Conservation (phyloP, 768 basidiomycete species). For the Russula foetens region DNA sequence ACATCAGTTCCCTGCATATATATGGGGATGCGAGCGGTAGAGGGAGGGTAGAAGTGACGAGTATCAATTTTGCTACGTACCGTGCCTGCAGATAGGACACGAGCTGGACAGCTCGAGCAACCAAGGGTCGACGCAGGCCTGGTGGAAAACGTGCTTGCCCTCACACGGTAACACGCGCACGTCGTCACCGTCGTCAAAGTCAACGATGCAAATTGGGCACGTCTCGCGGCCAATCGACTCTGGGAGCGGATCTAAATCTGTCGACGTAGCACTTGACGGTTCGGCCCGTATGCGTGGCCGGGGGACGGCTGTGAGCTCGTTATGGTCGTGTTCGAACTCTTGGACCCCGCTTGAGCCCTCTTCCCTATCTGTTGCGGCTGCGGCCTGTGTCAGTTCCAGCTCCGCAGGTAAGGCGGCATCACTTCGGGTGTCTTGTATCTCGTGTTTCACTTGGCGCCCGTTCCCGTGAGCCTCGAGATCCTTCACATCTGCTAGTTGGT, state of each 20-base stretch:
- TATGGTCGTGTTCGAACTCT: neutral
- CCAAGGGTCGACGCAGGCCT: constrained; percentile 89
- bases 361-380: neutral
- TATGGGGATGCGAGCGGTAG: too few species aligned
- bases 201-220: constrained; percentile 92
- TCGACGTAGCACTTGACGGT: constrained; percentile 19
- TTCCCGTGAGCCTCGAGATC: constrained; percentile 2
- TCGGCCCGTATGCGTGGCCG: constrained; percentile 15
- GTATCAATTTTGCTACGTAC: constrained; percentile 38
- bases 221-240: constrained; percentile 72
- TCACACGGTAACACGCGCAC: constrained; percentile 87
- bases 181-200: constrained; percentile 92
- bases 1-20: too few species aligned
- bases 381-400: neutral
- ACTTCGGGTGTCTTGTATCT: neutral
- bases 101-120: constrained; percentile 81
- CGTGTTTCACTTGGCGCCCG: neutral
- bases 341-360: neutral
- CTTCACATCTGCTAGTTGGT: constrained; percentile 1
- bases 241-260: constrained; percentile 40
- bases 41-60: too few species aligned
- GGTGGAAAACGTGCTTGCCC: constrained; percentile 85
- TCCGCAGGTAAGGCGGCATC: neutral
- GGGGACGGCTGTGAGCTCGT: constrained; percentile 7
- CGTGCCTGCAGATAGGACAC: constrained; percentile 90